Conservation (phyloP, 345 rosid genomes). For the Moricandia arvensis region DNA sequence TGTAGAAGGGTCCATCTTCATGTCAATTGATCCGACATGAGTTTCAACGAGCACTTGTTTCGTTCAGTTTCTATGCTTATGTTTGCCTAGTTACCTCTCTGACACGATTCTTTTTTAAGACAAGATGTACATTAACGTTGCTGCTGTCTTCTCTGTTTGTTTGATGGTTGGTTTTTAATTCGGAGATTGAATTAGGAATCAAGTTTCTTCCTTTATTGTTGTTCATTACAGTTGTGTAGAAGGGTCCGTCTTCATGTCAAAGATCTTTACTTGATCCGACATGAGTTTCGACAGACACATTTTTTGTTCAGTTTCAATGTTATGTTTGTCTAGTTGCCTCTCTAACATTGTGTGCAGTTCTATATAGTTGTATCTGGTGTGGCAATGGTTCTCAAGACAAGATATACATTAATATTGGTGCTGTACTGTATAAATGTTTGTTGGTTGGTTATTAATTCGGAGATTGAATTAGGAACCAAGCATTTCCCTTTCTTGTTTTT, state of each 20-base stretch:
- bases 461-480: background rate
- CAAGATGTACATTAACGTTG: constrained; percentile 62
- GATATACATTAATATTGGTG: constrained; percentile 46
- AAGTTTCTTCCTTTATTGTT: background rate
- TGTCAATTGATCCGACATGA: constrained; percentile 9
- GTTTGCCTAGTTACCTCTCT: background rate
- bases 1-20: background rate
- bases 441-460: background rate
- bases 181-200: background rate
- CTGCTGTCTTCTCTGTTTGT: background rate
- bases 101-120: constrained; percentile 45
- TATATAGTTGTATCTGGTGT: constrained; percentile 74
- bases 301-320: background rate
- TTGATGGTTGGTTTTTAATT: background rate
- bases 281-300: background rate
- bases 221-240: background rate
- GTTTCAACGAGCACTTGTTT: background rate
- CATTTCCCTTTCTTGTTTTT: background rate
- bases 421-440: background rate
- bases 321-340: background rate
- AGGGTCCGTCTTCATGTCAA: background rate
- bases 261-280: background rate
- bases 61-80: background rate
- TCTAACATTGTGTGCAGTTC: constrained; percentile 42
- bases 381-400: constrained; percentile 69